A percentile compares a stretch with the other conserved stretches of the same genome.
phyloP scores from a whole-genome alignment of 2,329 filamentous ascomycete species.

The Thermomyces lanuginosus region DNA sequence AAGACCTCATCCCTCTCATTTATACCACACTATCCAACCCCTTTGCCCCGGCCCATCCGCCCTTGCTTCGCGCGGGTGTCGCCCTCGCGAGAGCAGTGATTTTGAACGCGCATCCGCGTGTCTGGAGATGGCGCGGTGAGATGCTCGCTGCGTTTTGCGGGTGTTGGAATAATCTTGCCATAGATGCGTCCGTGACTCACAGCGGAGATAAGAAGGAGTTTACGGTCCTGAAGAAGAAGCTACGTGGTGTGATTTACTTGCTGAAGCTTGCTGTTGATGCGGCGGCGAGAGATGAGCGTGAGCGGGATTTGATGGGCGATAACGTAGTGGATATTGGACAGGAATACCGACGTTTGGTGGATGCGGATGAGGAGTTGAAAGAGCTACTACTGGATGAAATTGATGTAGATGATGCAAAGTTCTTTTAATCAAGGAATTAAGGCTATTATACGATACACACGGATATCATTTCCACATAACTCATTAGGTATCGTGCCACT shows the following conservation, averaged over 20 bases:
- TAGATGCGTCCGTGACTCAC: conserved; percentile 22
- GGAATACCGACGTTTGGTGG: conserved; percentile 21
- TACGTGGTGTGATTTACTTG: conserved; percentile 10
- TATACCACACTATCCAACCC: conserved; percentile 51
- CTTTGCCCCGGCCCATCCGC: conserved; percentile 42
- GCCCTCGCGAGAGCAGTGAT: conserved; percentile 43
- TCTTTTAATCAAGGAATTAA: conserved; percentile 7
- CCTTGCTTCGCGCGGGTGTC: conserved; percentile 38
- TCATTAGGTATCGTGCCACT: too few relatives aligned
- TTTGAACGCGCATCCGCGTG: conserved; percentile 51
- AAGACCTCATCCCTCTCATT: conserved; percentile 53
- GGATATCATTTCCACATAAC: too few relatives aligned
- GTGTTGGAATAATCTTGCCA: conserved; percentile 44
- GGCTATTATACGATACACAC: background rate
- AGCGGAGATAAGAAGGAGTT: background rate
- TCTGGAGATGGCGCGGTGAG: conserved; percentile 46
- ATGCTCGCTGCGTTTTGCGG: conserved; percentile 45
- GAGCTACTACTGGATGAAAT: conserved; percentile 11
- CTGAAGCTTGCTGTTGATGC: conserved; percentile 15
- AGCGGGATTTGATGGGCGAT: conserved; percentile 10
- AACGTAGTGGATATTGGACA: conserved; percentile 15
- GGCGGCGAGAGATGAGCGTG: conserved; percentile 9
- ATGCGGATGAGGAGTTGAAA: conserved; percentile 18
- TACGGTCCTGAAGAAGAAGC: conserved; percentile 11
- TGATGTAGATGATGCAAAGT: conserved; percentile 4